Evolutionary conservation across 2,329 filamentous ascomycete genomes (phyloP), one percentile per base, ranked within the genome.

Genomic region (Aspergillus fischeri): DNA sequence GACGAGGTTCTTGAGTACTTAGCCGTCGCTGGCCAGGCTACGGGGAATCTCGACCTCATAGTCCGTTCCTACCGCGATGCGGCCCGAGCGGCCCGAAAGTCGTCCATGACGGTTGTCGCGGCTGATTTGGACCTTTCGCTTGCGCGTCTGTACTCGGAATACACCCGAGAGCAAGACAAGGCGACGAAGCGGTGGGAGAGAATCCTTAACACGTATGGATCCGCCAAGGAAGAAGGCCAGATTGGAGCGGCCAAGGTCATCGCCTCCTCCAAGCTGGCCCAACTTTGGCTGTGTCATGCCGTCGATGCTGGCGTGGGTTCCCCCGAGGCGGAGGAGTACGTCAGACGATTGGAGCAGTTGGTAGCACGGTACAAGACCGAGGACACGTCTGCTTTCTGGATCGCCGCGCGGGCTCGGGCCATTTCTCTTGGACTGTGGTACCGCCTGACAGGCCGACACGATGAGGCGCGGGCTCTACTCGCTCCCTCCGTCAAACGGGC

Each of bases 141-240:
- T 2, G 57, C 57, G 4, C 44, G 52, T 1, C 55, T 59, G 29
- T 61, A 61, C 47, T 52, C 21, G 14, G 54, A 57, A 27, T 59
- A 51, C 38, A 27, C 54, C 1, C 20, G 53, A 6, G 59, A 61
- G 27, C 38, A 55, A 25, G 27, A 42, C 2, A 54, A 57, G 32
- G 56, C 59, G 2, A 50, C 49, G 10, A 55, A 48, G 24, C n/a
- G 49, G 14, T 57, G 54, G 57, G 57, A 59, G 38, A 55, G 29
- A n/a, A 59, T 59, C 20, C 45, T 60, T 32, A 51, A 52, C 32
- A 52, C 48, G 1, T 58, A 58, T 14, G 38, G 48, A 7, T 54
- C 56, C 1, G 50, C 53, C 28, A 49, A 44, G 27, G 53, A 54
- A 21, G 53, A 53, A 14, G 49, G 42, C 9, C 7, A 20, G 24